Evolutionary conservation across 495 filamentous ascomycete species (phyloP), one percentile per base, ranked within the genome.

Genomic region (Cairneyella variabilis): DNA sequence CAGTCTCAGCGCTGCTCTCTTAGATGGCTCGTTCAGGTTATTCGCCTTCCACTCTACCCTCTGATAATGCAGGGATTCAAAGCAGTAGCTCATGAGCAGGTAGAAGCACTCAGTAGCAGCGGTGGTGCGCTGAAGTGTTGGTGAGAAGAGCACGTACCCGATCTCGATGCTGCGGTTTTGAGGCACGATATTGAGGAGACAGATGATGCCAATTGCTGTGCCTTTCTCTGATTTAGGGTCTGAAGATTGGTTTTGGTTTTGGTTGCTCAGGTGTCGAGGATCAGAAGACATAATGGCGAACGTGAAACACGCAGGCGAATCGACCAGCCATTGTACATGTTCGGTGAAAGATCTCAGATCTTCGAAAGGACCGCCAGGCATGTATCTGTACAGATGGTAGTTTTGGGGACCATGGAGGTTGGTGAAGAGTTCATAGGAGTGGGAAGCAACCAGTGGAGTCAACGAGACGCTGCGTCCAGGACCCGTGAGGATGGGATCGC

Each of bases 21-120:
- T 65, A 17, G 74, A 77, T 0, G 69, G 57, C 27, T 59, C 69
- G 59, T 84, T 83, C 4, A 75, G 62, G 23, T 65, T 36, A 60
- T 83, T 66, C 54, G 74, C 77, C 55, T 83, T 83, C 80, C 81
- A 84, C 62, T 83, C 79, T 18, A 78, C 70, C 17, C 81, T 70
- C 26, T 71, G 59, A 53, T 75, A 82, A 0, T 73, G 71, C n/a
- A 82, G 58, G 7, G 71, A 68, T 17, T 76, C 70, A 51, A 84
- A 76, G 0, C 66, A 65, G 27, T 76, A 62, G 17, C 64, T 62
- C 2, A 69, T 61, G 38, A 80, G 63, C 1, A 84, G 61, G 51
- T 75, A 83, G 32, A 76, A 59, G 11, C 69, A 65, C 51, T 82
- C 79, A 0, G 80, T 82, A 0, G 77, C 74, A 6, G 63, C 68